Evolutionary conservation across 768 basidiomycete genomes (phyloP).

Genomic region (Russula griseocarnosa): DNA sequence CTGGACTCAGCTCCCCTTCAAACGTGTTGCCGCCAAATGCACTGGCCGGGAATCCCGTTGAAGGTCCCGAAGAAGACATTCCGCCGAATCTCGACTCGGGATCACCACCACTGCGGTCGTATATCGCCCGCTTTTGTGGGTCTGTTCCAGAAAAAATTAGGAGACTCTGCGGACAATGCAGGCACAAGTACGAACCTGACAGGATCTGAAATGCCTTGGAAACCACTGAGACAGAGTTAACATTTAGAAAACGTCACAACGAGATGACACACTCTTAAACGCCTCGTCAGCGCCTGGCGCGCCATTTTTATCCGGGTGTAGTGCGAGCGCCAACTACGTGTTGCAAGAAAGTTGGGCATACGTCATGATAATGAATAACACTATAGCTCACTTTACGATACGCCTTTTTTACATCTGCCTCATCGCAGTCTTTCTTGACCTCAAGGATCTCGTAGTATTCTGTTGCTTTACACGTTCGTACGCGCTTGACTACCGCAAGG

Average conservation of each 20-base stretch:
- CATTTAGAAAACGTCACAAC: slow-evolving; percentile 18
- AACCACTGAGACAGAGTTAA: slow-evolving; percentile 59
- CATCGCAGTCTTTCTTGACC: slow-evolving; percentile 75
- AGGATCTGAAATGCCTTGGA: slow-evolving; percentile 96
- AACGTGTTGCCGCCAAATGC: slow-evolving; percentile 51
- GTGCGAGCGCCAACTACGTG: slow-evolving; percentile 72
- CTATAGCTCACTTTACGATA: slow-evolving; percentile 77
- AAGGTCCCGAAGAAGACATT: slow-evolving; percentile 44
- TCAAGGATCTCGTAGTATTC: slow-evolving; percentile 92
- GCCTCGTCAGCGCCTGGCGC: slow-evolving; percentile 98
- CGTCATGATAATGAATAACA: not conserved
- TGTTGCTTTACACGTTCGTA: slow-evolving; percentile 79
- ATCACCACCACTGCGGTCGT: slow-evolving; percentile 80
- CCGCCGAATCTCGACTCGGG: slow-evolving; percentile 81
- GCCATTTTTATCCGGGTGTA: slow-evolving; percentile 92
- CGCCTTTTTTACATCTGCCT: slow-evolving; percentile 85
- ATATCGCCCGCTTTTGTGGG: slow-evolving; percentile 83
- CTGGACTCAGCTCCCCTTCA: slow-evolving; percentile 86
- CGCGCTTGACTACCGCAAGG: slow-evolving; percentile 74
- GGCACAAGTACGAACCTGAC: slow-evolving; percentile 49
- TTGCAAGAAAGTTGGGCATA: not conserved
- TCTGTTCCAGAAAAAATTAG: slow-evolving; percentile 42
- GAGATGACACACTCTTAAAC: slow-evolving; percentile 75
- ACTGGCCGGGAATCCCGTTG: slow-evolving; percentile 48
- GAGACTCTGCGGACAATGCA: slow-evolving; percentile 9